Conservation (phyloP, 495 filamentous ascomycete species). For the Talaromyces ruber region DNA sequence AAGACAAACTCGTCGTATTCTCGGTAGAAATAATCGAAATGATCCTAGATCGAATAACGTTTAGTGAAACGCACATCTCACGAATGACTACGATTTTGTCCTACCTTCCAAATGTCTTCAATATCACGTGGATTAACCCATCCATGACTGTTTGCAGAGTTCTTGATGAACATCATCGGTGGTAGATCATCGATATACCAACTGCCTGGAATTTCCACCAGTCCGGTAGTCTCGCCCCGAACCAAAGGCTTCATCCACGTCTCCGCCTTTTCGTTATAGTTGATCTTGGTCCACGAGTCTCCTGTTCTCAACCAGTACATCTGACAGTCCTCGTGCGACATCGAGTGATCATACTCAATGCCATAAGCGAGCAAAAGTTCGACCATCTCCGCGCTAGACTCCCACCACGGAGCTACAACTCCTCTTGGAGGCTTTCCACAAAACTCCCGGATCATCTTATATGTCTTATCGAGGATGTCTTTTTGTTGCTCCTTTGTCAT, state of each 20-base stretch:
- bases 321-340: conserved; percentile 60
- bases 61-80: not conserved
- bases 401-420: conserved; percentile 61
- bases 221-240: conserved; percentile 39
- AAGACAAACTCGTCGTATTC: conserved; percentile 66
- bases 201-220: conserved; percentile 59
- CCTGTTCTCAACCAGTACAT: conserved; percentile 57
- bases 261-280: conserved; percentile 49
- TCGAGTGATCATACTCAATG: conserved; percentile 62
- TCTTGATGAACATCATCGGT: conserved; percentile 58
- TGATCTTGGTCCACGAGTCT: conserved; percentile 54
- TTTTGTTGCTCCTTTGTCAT: conserved; percentile 70
- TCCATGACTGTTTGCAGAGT: conserved; percentile 47
- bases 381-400: conserved; percentile 56
- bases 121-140: conserved; percentile 54
- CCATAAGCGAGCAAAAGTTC: conserved; percentile 60
- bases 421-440: conserved; percentile 66
- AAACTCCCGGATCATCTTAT: conserved; percentile 62
- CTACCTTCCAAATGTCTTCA: conserved; percentile 47
- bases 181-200: conserved; percentile 64
- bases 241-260: conserved; percentile 60
- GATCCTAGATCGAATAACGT: conserved; percentile 28
- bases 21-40: conserved; percentile 63
- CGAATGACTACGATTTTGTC: not conserved
- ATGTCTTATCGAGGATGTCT: conserved; percentile 70